phyloP scores from a whole-genome alignment of 306 rosid species.

The Sechiopsis laciniata region DNA sequence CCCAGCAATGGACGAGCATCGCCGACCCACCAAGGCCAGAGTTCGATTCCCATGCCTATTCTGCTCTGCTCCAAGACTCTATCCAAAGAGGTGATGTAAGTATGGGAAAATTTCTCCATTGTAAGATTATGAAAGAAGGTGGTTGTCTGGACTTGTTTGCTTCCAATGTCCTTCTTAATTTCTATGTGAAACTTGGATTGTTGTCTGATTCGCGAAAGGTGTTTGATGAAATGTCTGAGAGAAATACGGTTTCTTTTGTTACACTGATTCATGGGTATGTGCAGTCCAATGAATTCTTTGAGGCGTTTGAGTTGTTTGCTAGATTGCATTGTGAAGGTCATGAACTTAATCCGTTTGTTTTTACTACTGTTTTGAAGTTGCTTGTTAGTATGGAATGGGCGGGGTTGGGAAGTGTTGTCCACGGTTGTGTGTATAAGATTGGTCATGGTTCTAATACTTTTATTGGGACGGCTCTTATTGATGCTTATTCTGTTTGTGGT shows the following conservation, averaged over 20 bases:
- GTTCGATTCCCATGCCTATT: slow-evolving; percentile 35
- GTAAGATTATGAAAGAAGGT: slow-evolving; percentile 37
- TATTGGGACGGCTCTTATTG: slow-evolving; percentile 46
- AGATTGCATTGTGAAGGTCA: slow-evolving; percentile 43
- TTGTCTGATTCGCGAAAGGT: slow-evolving; percentile 25
- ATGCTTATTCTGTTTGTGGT: slow-evolving; percentile 42
- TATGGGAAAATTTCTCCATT: slow-evolving; percentile 31
- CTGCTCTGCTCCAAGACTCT: slow-evolving; percentile 31
- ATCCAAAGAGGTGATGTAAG: slow-evolving; percentile 26
- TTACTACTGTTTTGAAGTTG: slow-evolving; percentile 35
- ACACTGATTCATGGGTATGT: slow-evolving; percentile 38
- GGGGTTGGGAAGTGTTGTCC: slow-evolving; percentile 34
- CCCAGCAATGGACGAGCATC: slow-evolving; percentile 15
- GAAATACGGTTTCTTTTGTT: slow-evolving; percentile 43
- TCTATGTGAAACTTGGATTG: slow-evolving; percentile 30
- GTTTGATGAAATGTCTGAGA: slow-evolving; percentile 41
- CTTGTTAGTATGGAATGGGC: slow-evolving; percentile 39
- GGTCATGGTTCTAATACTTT: slow-evolving; percentile 35
- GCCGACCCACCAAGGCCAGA: slow-evolving; percentile 18
- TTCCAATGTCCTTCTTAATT: slow-evolving; percentile 34
- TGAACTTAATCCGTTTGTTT: slow-evolving; percentile 42
- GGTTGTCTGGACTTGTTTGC: slow-evolving; percentile 42
- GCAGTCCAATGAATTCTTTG: slow-evolving; percentile 23
- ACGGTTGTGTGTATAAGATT: slow-evolving; percentile 38
- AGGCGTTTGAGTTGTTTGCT: slow-evolving; percentile 31